A percentile compares a stretch with the other conserved stretches of the same genome.
Conservation (phyloP, 140 eudicot species). For the Oenanthe javanica region DNA sequence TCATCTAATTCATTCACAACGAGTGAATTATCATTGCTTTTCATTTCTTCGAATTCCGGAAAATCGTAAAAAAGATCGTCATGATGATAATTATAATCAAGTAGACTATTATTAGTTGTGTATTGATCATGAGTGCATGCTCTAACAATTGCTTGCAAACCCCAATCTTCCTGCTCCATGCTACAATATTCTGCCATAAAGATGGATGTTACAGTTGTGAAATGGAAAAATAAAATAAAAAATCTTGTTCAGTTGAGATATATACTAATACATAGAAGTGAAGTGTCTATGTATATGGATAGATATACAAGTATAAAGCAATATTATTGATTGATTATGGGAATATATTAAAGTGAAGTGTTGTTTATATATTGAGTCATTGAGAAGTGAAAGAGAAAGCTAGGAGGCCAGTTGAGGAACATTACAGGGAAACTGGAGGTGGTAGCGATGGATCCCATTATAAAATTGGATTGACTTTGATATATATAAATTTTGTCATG, state of each 20-base stretch:
- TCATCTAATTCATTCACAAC: constrained; percentile 37
- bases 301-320: no score
- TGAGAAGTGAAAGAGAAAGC: neutral
- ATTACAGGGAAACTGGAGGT: neutral
- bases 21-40: neutral
- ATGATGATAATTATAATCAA: constrained; percentile 2
- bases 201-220: neutral
- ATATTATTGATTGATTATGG: neutral
- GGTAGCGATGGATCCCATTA: neutral
- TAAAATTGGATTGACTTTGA: neutral
- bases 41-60: neutral
- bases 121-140: constrained; percentile 20
- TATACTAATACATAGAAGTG: no score
- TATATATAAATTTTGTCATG: neutral
- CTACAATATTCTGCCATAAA: constrained; percentile 8
- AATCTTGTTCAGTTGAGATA: neutral
- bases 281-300: no score
- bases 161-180: constrained; percentile 34
- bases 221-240: neutral
- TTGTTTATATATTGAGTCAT: neutral
- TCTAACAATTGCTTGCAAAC: constrained; percentile 50
- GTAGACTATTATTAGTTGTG: neutral
- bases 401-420: neutral
- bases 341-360: neutral
- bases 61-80: constrained; percentile 14